Base-by-base conservation (phyloP, 805 yeast genomes). In the Suhomyces faveliae region DNA sequence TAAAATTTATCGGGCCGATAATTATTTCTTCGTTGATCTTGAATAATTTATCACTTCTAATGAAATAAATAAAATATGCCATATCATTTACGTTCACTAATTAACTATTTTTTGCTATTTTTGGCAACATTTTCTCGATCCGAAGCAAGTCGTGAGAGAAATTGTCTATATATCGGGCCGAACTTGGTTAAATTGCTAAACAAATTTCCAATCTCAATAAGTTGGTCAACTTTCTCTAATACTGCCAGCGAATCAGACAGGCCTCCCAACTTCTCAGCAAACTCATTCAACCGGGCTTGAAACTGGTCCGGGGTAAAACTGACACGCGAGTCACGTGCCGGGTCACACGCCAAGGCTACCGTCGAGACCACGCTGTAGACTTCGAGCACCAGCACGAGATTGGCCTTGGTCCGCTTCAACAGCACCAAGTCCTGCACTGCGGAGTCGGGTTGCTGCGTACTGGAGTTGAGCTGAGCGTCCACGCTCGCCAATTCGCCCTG, bases 181-280 rank as follows among this genome's bases (percentile, higher is more conserved):
- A 83, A 85, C 23, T 72, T 70, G 2, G 74, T 64, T 41, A 85
- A 60, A 15, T 76, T 77, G 53, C 74, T 73, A 57, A 85, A 84
- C 13, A 83, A 62, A 0, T 84, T 83, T 41, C 70, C 64, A 44
- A 84, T 56, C 4, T 71, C 72, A 19, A 72, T 66, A 60, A 85
- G 67, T 23, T 74, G 71, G 30, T 79, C 74, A 15, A 81, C 67
- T 44, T 77, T 77, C 7, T 63, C 61, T 12, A 76, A 44, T 3
- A 79, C 52, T 5, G 68, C 75, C 9, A 56, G 51, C 45, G 70
- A 62, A 3, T 58, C 52, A 17, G 71, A 71, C 3, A 50, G 54
- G 8, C 50, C 47, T 3, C 48, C 58, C 40, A 76, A 76, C 17
- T 71, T 73, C 42, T 65, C 78, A 39, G 72, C 71, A 17, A 84